phyloP scores from a whole-genome alignment of 2,329 filamentous ascomycete genomes.

The Microascus cirrosus region DNA sequence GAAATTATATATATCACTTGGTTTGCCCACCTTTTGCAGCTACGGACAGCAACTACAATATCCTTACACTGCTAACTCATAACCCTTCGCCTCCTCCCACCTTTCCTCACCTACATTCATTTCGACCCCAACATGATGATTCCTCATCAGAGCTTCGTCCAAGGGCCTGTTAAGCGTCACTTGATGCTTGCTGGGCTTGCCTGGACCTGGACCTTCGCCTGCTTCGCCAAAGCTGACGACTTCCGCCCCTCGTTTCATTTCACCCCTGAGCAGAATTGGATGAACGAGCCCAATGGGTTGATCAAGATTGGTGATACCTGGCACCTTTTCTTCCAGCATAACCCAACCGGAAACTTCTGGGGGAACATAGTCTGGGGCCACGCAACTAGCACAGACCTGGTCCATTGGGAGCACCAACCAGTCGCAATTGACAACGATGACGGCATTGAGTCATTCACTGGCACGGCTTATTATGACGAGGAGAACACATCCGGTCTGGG shows the following conservation, averaged over 20 bases:
- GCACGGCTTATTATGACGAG: not conserved
- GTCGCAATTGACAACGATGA: not conserved
- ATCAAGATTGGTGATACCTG: not conserved
- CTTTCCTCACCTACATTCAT: not conserved
- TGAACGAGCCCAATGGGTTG: not conserved
- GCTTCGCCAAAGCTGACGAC: not conserved
- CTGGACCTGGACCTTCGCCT: not conserved
- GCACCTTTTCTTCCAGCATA: not conserved
- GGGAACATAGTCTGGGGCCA: not conserved
- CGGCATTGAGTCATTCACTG: not conserved
- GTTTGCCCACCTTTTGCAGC: not conserved
- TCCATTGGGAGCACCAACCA: not conserved
- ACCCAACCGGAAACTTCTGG: not conserved
- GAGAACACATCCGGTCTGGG: not conserved
- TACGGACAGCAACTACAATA: not conserved
- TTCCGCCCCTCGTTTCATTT: conserved; percentile 5
- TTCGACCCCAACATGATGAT: not conserved
- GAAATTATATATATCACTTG: not conserved
- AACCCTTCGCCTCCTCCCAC: not conserved
- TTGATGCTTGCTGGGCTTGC: not conserved
- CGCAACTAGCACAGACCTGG: not conserved
- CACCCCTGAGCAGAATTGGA: not conserved
- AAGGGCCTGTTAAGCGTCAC: not conserved
- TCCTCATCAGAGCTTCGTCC: not conserved
- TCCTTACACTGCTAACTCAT: not conserved